Evolutionary conservation across 2,329 filamentous ascomycete genomes (phyloP).

Genomic region (Trichoderma sp.): DNA sequence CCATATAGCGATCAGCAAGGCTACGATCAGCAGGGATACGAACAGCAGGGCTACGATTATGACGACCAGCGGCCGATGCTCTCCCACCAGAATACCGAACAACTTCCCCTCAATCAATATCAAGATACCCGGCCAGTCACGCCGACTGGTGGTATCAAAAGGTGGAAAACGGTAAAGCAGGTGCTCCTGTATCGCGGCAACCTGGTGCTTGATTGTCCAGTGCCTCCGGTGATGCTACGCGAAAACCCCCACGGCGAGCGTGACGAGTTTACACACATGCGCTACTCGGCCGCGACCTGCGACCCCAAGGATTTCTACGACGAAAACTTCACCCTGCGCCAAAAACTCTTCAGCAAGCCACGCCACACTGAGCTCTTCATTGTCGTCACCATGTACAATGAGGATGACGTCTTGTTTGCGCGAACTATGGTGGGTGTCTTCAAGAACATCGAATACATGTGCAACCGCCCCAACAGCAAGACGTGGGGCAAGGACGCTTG

Average conservation of each 20-base stretch:
- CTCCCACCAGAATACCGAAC: constrained; percentile 54
- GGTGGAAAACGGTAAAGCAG: constrained; percentile 99
- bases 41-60: constrained; percentile 60
- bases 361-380: constrained; percentile 94
- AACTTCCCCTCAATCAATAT: constrained; percentile 37
- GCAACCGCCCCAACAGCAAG: constrained; percentile 85
- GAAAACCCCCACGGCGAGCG: constrained; percentile 89
- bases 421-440: constrained; percentile 95
- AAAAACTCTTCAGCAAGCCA: constrained; percentile 87
- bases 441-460: constrained; percentile 99
- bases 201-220: constrained; percentile 92
- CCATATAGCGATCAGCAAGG: not conserved
- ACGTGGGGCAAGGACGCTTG: constrained; percentile 98
- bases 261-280: constrained; percentile 88
- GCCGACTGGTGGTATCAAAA: constrained; percentile 59
- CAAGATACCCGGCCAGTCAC: constrained; percentile 41
- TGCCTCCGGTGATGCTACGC: constrained; percentile 82
- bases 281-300: constrained; percentile 92
- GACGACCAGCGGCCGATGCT: constrained; percentile 77
- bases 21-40: constrained; percentile 42
- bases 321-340: constrained; percentile 85
- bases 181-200: constrained; percentile 97
- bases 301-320: constrained; percentile 86
- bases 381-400: constrained; percentile 98
- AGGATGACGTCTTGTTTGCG: constrained; percentile 93